Conservation (phyloP, 352 stramenopile genomes). For the Pythium volutum region DNA sequence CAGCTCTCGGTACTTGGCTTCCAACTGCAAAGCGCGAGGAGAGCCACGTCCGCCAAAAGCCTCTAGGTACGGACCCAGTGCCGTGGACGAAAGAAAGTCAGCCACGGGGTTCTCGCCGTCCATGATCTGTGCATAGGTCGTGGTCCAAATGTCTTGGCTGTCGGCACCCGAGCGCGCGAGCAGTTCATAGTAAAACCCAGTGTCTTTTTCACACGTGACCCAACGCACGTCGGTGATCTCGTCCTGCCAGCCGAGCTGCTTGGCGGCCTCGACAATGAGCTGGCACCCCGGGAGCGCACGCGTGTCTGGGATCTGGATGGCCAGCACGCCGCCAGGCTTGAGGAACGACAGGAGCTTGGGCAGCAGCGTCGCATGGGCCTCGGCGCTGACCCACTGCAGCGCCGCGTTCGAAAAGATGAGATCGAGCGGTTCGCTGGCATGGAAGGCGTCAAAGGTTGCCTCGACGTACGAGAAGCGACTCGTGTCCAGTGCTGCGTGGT, state of each 20-base stretch:
- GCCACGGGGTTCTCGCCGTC: conserved; percentile 56
- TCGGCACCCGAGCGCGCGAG: conserved; percentile 3
- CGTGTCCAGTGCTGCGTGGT: conserved; percentile 35
- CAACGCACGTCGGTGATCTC: conserved; percentile 53
- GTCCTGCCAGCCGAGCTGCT: conserved; percentile 34
- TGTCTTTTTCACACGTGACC: conserved; percentile 65
- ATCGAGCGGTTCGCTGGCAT: conserved; percentile 36
- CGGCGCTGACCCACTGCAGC: conserved; percentile 60
- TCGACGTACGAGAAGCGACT: conserved; percentile 41
- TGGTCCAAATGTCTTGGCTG: conserved; percentile 61
- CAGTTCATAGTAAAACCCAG: conserved; percentile 64
- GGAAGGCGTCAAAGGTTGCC: conserved; percentile 56
- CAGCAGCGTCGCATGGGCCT: conserved; percentile 45
- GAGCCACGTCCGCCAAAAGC: conserved; percentile 34
- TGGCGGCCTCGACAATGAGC: conserved; percentile 51
- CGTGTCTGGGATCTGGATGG: conserved; percentile 73
- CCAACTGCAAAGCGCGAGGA: conserved; percentile 24
- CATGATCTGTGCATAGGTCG: conserved; percentile 61
- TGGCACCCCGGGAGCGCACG: conserved; percentile 53
- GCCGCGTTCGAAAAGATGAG: conserved; percentile 77
- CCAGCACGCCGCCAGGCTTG: conserved; percentile 63
- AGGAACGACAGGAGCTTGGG: conserved; percentile 48
- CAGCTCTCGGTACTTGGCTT: conserved; percentile 55
- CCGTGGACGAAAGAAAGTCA: conserved; percentile 65
- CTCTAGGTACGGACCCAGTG: conserved; percentile 56